Evolutionary conservation across 1,284 basidiomycete species (phyloP).

Genomic region (Cutaneotrichosporon mucoides): DNA sequence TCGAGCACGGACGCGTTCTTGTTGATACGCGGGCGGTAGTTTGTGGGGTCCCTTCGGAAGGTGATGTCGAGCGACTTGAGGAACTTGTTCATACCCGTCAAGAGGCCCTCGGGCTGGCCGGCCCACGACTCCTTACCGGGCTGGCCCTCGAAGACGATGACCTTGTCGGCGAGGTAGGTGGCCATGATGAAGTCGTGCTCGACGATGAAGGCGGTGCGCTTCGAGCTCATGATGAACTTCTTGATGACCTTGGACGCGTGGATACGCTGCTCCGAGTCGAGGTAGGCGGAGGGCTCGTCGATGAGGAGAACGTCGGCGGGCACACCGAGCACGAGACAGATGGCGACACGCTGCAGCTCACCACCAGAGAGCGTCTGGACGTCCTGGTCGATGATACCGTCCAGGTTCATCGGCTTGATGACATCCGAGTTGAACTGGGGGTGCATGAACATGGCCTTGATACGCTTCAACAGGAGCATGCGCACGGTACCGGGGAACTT

Average conservation of each 20-base stretch:
- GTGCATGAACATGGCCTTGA: conserved; percentile 91
- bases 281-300: conserved; percentile 61
- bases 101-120: conserved; percentile 53
- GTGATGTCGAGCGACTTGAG: conserved; percentile 88
- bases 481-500: conserved; percentile 92
- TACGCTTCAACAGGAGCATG: conserved; percentile 86
- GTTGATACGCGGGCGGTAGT: conserved; percentile 85
- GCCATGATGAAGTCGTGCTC: conserved; percentile 53
- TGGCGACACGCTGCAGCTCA: conserved; percentile 92
- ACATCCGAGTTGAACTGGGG: conserved; percentile 96
- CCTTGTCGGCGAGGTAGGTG: conserved; percentile 92
- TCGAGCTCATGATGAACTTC: conserved; percentile 86
- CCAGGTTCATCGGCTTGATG: conserved; percentile 87
- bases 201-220: conserved; percentile 79
- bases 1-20: conserved; percentile 82
- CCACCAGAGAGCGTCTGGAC: conserved; percentile 94
- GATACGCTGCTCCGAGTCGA: conserved; percentile 98
- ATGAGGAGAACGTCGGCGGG: conserved; percentile 71
- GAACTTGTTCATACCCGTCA: conserved; percentile 59
- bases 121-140: conserved; percentile 79
- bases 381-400: conserved; percentile 90
- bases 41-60: conserved; percentile 92
- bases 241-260: conserved; percentile 96
- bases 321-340: conserved; percentile 76
- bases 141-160: conserved; percentile 88